Base-by-base conservation (phyloP, 192 early-diverging fungal genomes). In the Oehlia diaphana region DNA sequence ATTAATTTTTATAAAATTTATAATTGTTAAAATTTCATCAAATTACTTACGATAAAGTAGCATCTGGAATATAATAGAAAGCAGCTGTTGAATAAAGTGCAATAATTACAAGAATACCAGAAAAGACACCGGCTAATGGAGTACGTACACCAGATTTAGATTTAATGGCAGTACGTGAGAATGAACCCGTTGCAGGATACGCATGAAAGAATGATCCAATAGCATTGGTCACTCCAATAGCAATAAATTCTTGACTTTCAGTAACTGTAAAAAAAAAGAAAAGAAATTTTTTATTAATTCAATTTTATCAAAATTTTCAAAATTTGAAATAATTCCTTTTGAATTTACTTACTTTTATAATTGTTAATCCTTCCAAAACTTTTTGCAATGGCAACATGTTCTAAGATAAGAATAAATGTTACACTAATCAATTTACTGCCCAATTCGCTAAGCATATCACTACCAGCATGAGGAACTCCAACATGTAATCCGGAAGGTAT, bases 81-180 rank as follows among this genome's bases (percentile, higher is more conserved):
- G 83, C 92, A 21, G 92, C 92, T 53, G 96, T 95, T 74, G 97
- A 88, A 83, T 90, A 96, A 44, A 98, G 85, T 39, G 94, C 91
- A 39, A 98, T 81, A 3, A 98, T 84, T 23, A 98, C 95, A 16
- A 96, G 88, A 9, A 86, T 79, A 39, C 90, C 94, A 21, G 94
- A 94, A 85, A 96, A 87, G 71, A 95, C 82, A 44, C 92, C 92
- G 23, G 93, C 92, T 26, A 95, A 81, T 8, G 96, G 96, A 9
- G 95, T 92, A 61, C 92, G 87, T 39, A 93, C 93, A 21, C 97
- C 97, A 13, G 95, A 94, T 81, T 92, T 90, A 79, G 94, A 89
- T 86, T 96, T 97, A 83, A 99, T 91, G 64, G 96, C 96, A 1
- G 94, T 93, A 63, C 97, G 93, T 14, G 95, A 96, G 87, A 99